Evolutionary conservation across 2,329 filamentous ascomycete genomes (phyloP), one percentile per base, ranked within the genome.

Genomic region (Xylariaceae sp.): DNA sequence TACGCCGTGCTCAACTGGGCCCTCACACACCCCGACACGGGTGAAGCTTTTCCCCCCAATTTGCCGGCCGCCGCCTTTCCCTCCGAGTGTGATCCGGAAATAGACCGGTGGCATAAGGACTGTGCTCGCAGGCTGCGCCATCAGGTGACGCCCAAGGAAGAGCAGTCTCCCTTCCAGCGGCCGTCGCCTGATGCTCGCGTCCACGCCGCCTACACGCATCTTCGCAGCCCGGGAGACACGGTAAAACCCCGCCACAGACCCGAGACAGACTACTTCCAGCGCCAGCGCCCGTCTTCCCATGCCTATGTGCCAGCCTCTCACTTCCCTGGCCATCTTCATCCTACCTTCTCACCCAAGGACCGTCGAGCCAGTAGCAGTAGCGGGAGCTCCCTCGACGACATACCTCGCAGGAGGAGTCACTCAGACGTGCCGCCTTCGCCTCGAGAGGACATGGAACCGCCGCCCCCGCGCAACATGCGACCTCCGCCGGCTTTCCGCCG

Each of bases 31-130:
- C 83, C 83, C 0, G 74, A 77, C 27, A 87, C 88, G 0, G 78
- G 83, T 25, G 74, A 79, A 36, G 65, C 65, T 21, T 88, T 90
- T 42, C 77, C 77, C 0, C 41, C 57, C 5, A 68, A 78, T 34
- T 60, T 82, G 4, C 75, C 77, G 2, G 59, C 57, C 18, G 62
- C 66, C n/a, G 73, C 79, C 1, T 83, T 90, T 38, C 90, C 92
- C 1, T 55, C 69, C 2, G 65, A 74, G 27, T 75, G 88, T 2
- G 90, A 96, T 49, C 63, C 71, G 4, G 80, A 83, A n/a, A 88
- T 94, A 60, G 77, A 88, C 35, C 67, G 71, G 38, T 98, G 92
- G 90, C 88, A 96, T 55, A 77, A 83, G 45, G 67, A 70, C 3
- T 89, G 93, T 36, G 82, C 78, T 22, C 70, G 80, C 38, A 77